phyloP scores from a whole-genome alignment of 139 green algal species.

The Micractinium sp. region DNA sequence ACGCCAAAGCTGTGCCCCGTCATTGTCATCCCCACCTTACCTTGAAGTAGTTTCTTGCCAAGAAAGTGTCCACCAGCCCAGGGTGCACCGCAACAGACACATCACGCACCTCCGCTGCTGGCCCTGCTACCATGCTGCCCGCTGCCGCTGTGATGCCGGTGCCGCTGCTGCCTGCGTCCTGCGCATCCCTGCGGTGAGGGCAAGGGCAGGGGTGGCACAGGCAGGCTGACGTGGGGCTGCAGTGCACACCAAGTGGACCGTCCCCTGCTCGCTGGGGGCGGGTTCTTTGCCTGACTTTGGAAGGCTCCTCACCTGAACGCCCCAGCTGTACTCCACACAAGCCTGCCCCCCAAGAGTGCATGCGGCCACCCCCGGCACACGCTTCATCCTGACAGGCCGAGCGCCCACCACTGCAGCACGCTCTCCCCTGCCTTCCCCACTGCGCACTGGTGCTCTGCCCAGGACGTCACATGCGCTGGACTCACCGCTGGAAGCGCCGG shows the following conservation, averaged over 20 bases:
- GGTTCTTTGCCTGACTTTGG: too few relatives aligned
- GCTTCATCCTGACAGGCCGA: too few relatives aligned
- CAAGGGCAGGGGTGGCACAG: background rate
- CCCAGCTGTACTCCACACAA: too few relatives aligned
- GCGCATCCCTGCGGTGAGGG: background rate
- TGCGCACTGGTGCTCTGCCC: too few relatives aligned
- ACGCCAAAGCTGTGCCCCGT: too few relatives aligned
- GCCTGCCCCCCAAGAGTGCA: too few relatives aligned
- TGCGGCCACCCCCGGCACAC: too few relatives aligned
- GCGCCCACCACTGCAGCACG: too few relatives aligned
- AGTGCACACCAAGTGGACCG: background rate
- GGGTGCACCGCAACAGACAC: conserved; percentile 57
- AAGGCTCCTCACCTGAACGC: background rate
- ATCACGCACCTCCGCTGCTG: background rate
- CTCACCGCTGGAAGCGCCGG: conserved; percentile 16
- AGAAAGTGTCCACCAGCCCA: conserved; percentile 65
- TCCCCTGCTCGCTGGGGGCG: too few relatives aligned
- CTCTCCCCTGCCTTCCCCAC: too few relatives aligned
- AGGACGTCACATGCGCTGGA: background rate
- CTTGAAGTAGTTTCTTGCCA: conserved; percentile 62
- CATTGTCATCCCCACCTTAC: too few relatives aligned
- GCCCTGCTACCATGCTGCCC: background rate
- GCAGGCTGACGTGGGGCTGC: background rate
- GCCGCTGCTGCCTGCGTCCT: background rate
- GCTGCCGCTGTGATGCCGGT: conserved; percentile 16